These are phyloP conservation scores for Yamadazyma siamensis DNA, from an alignment of 1,139 yeast genomes.

Conservation along the genomic window DNA sequence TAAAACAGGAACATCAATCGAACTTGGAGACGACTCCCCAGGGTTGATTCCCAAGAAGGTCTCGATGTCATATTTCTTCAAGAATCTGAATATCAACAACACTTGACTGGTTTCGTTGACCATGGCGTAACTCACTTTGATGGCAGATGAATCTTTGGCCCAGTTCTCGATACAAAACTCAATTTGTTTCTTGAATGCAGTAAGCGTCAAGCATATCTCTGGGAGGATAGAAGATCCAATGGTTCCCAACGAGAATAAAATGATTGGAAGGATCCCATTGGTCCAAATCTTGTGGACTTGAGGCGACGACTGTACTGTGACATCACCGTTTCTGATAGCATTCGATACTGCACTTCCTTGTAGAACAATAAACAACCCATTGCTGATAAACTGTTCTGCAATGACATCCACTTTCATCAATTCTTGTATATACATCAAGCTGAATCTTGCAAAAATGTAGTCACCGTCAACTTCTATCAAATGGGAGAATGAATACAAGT, in stretches of 20 bases:
- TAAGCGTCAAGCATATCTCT: constrained; percentile 62
- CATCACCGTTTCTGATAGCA: constrained; percentile 62
- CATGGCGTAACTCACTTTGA: constrained; percentile 60
- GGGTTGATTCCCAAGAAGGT: constrained; percentile 30
- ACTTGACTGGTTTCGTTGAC: constrained; percentile 80
- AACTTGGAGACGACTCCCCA: constrained; percentile 9
- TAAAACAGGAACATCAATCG: constrained; percentile 34
- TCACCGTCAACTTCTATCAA: constrained; percentile 59
- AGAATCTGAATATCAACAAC: constrained; percentile 59
- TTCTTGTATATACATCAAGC: constrained; percentile 68
- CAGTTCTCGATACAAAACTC: constrained; percentile 63
- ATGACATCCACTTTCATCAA: constrained; percentile 59
- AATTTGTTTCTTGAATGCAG: constrained; percentile 65
- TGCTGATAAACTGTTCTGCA: constrained; percentile 62
- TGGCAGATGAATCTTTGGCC: constrained; percentile 54
- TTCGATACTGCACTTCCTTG: constrained; percentile 73
- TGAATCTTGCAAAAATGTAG: constrained; percentile 67
- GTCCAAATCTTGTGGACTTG: constrained; percentile 76
- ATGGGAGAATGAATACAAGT: constrained; percentile 68
- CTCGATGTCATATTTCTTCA: constrained; percentile 47
- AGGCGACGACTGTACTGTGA: constrained; percentile 48
- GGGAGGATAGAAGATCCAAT: constrained; percentile 64
- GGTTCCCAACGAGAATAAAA: constrained; percentile 55
- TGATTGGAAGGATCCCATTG: constrained; percentile 71
- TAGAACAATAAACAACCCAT: constrained; percentile 67